Base-by-base conservation (phyloP, 805 yeast species). In the Kodamaea kakaduensis region DNA sequence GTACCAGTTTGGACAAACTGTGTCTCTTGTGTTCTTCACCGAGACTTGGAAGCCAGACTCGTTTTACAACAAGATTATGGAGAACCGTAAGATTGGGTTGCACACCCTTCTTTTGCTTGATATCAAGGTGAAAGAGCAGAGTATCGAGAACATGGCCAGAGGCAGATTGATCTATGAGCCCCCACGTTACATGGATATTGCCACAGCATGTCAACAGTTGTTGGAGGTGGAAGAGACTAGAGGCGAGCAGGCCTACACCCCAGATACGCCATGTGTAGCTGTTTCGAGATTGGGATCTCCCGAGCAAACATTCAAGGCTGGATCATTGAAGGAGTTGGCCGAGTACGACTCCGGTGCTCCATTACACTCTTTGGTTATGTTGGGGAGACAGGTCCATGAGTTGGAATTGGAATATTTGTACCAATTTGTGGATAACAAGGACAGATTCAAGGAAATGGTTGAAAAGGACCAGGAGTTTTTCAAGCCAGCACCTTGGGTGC, bases 21-120 rank as follows among this genome's bases (percentile, higher is more conserved):
- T 90, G n/a, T 87, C 96, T 1, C 69, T 93, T 57, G 97, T 93
- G 2, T 93, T 93, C 57, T 90, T 93, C 71, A 89, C 96, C 17
- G 97, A 90, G 14, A 66, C 69, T 40, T 90, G 98, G 97, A 83
- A 86, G 59, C 98, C 98, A 1, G 97, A 90, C 58, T 83, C 95
- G 25, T 90, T 94, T 68, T 93, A 90, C 59, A 75, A 81, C 52
- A 89, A 90, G 64, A 67, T 90, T 37, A 64, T 78, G 78, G 97
- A 90, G 61, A 90, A 90, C 60, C 72, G 97, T 51, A 77, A 71
- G 54, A 78, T 90, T 33, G 98, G 98, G 3, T 69, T 93, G 46
- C 98, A 90, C 55, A 93, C 98, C 2, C 69, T 90, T 39, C 75
- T 90, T 24, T 69, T 90, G 41, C 68, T 90, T 32, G 98, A 90